These are phyloP conservation scores for sorghum (Sorghum bicolor) DNA, from an alignment of 176 grass and related monocot genomes.

Conservation along the genomic window Sorghum_bicolor_NCBIv3 NC_012870.2:67746001-67746500, in stretches of 20 bases:
- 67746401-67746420: background rate
- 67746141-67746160: background rate
- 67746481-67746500: background rate
- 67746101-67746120: slow-evolving; percentile 49
- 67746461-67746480: background rate
- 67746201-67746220: background rate
- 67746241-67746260: slow-evolving; percentile 10
- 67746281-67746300: slow-evolving; percentile 24
- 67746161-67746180: background rate
- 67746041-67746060: slow-evolving; percentile 42
- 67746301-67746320: slow-evolving; percentile 15
- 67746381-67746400: slow-evolving; percentile 31
- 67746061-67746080: slow-evolving; percentile 62
- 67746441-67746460: background rate
- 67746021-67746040: slow-evolving; percentile 41
- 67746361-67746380: background rate
- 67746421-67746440: background rate
- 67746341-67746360: background rate
- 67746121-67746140: slow-evolving; percentile 45
- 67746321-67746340: slow-evolving; percentile 8
- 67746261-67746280: slow-evolving; percentile 26
- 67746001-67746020: slow-evolving; percentile 4
- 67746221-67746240: slow-evolving; percentile 35
- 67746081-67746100: slow-evolving; percentile 42
- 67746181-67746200: background rate